A percentile compares a stretch with the other conserved stretches of the same genome.
Conservation (phyloP, 2,329 filamentous ascomycete genomes). For the Parascedosporium putredinis region DNA sequence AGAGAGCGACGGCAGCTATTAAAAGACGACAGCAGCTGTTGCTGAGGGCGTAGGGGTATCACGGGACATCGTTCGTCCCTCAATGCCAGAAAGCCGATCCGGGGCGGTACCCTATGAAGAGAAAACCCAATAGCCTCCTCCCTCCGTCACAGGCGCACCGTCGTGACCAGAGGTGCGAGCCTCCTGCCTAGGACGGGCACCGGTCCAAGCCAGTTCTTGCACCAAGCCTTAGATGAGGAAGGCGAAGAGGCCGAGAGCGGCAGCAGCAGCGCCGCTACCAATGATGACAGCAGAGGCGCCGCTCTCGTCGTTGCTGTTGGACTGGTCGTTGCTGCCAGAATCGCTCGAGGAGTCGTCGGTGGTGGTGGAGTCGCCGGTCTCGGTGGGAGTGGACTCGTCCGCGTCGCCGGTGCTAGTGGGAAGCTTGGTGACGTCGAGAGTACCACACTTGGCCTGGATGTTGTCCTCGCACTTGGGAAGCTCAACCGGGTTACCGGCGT, state of each 20-base stretch:
- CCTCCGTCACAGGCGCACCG: too few relatives aligned
- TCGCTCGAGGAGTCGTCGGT: not conserved
- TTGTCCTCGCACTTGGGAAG: constrained; percentile 29
- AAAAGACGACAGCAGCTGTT: not conserved
- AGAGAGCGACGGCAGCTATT: not conserved
- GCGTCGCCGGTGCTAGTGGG: not conserved
- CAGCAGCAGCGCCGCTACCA: not conserved
- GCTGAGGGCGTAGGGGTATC: not conserved
- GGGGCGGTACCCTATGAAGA: too few relatives aligned
- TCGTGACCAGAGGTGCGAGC: too few relatives aligned
- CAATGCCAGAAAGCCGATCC: not conserved
- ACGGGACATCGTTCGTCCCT: not conserved
- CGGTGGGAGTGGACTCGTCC: not conserved
- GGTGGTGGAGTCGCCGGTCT: not conserved
- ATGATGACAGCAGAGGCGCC: not conserved
- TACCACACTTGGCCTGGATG: constrained; percentile 7
- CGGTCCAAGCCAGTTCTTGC: not conserved
- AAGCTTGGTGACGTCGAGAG: constrained; percentile 3
- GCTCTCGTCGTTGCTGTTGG: not conserved
- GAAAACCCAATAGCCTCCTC: too few relatives aligned
- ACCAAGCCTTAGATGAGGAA: constrained; percentile 1
- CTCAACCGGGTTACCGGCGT: constrained; percentile 25
- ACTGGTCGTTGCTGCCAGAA: not conserved
- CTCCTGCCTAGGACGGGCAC: too few relatives aligned
- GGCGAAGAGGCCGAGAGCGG: not conserved